Conservation (phyloP, 2,329 filamentous ascomycete species). For the Curvularia verruculosa region DNA sequence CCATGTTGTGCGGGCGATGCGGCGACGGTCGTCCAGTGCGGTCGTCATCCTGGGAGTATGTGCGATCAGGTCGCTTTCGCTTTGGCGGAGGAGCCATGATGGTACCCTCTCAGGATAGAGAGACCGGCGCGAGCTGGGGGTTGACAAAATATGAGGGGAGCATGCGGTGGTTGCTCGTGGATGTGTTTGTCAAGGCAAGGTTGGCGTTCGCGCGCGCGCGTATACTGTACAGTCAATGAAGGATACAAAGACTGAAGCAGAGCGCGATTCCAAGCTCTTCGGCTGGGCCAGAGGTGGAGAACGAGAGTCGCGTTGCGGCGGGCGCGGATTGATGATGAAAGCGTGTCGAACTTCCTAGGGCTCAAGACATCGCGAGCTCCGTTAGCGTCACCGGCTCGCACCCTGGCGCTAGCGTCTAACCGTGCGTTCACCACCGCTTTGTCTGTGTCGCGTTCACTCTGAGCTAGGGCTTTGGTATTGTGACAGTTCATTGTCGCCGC, state of each 20-base stretch:
- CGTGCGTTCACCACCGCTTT: slow-evolving; percentile 9
- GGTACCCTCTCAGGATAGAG: slow-evolving; percentile 31
- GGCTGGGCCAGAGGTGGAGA: slow-evolving; percentile 1
- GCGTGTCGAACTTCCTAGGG: slow-evolving; percentile 19
- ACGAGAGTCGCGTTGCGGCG: slow-evolving; percentile 17
- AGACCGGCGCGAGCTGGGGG: slow-evolving; percentile 32
- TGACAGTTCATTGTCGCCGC: not conserved
- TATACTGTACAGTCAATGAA: slow-evolving; percentile 3
- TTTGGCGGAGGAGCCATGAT: slow-evolving; percentile 62
- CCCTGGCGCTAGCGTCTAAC: slow-evolving; percentile 8
- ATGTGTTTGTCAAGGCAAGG: slow-evolving; percentile 9
- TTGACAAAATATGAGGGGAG: slow-evolving; percentile 31
- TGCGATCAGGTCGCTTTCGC: slow-evolving; percentile 61
- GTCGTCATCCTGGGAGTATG: slow-evolving; percentile 52
- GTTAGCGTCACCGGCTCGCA: slow-evolving; percentile 11
- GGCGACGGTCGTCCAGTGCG: slow-evolving; percentile 56
- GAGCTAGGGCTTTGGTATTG: not conserved
- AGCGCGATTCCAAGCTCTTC: not conserved
- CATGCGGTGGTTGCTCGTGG: slow-evolving; percentile 35
- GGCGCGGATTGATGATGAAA: slow-evolving; percentile 16
- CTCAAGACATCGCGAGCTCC: slow-evolving; percentile 15
- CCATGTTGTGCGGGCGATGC: slow-evolving; percentile 57
- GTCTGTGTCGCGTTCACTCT: not conserved
- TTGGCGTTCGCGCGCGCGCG: slow-evolving; percentile 2
- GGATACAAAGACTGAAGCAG: not conserved